These are phyloP conservation scores for Nicotiana benthamiana DNA, from an alignment of 257 asterid genomes.

Conservation along the genomic window DNA sequence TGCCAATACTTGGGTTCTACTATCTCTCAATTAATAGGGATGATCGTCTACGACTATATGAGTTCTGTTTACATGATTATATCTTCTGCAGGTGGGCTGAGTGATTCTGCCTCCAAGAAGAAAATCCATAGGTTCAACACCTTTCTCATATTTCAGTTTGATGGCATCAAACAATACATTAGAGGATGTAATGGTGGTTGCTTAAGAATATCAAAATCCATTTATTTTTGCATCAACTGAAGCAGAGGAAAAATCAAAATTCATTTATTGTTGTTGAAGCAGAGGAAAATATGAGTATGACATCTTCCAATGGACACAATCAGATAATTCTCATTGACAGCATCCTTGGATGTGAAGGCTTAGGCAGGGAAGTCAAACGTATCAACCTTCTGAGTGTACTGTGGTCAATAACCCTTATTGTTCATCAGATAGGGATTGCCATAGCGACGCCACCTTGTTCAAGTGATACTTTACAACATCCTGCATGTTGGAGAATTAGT, in stretches of 20 bases:
- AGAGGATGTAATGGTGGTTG: neutral
- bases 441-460: neutral
- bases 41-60: neutral
- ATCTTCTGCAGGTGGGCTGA: neutral
- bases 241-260: neutral
- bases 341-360: too few species aligned
- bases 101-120: too few species aligned
- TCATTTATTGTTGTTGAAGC: neutral
- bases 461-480: neutral
- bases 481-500: neutral
- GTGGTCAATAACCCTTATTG: too few species aligned
- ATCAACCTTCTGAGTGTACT: too few species aligned
- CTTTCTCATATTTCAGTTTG: neutral
- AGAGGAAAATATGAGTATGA: neutral
- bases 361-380: too few species aligned
- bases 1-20: neutral
- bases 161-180: neutral
- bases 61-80: neutral
- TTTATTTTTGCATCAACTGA: neutral
- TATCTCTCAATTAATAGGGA: neutral
- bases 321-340: too few species aligned
- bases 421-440: too few species aligned
- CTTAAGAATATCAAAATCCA: neutral
- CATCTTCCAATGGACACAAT: neutral
- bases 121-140: neutral